phyloP scores from a whole-genome alignment of 495 filamentous ascomycete species.

The Gamarada debralockiae region DNA sequence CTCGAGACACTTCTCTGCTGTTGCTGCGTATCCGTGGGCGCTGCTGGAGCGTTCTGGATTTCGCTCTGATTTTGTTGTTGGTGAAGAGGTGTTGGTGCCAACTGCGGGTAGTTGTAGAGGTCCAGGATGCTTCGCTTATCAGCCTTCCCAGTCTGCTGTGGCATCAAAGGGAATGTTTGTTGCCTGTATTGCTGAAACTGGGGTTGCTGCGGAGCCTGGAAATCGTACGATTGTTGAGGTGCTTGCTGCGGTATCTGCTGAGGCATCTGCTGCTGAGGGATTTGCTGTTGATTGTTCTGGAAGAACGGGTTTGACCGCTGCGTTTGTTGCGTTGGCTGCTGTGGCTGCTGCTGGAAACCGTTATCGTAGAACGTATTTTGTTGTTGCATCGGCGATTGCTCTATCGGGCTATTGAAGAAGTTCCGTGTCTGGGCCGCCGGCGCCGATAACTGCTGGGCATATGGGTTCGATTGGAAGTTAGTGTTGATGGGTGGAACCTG shows the following conservation, averaged over 20 bases:
- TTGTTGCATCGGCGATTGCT: conserved; percentile 32
- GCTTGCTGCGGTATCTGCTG: conserved; percentile 26
- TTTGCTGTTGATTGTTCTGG: conserved; percentile 39
- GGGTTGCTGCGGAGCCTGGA: conserved; percentile 34
- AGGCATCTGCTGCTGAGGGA: conserved; percentile 26
- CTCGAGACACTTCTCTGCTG: conserved; percentile 20
- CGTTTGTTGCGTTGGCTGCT: conserved; percentile 19
- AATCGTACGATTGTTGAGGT: conserved; percentile 30
- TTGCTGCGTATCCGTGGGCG: conserved; percentile 18
- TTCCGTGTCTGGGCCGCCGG: conserved; percentile 4
- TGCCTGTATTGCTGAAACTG: conserved; percentile 37
- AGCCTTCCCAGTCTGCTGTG: conserved; percentile 29
- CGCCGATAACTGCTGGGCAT: conserved; percentile 12
- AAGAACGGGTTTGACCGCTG: conserved; percentile 34
- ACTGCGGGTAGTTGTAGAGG: conserved; percentile 77
- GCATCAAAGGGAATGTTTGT: conserved; percentile 21
- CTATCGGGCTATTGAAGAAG: conserved; percentile 15
- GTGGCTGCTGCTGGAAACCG: conserved; percentile 3
- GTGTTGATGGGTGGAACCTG: conserved; percentile 22
- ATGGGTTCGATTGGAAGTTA: conserved; percentile 24
- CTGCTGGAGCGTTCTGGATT: conserved; percentile 19
- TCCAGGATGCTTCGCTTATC: conserved; percentile 87
- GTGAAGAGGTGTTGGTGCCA: conserved; percentile 46
- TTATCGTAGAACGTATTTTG: conserved; percentile 6
- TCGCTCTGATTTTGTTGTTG: conserved; percentile 18